Base-by-base conservation (phyloP, 208 protist genomes). In the Porcisia hertigi region DNA sequence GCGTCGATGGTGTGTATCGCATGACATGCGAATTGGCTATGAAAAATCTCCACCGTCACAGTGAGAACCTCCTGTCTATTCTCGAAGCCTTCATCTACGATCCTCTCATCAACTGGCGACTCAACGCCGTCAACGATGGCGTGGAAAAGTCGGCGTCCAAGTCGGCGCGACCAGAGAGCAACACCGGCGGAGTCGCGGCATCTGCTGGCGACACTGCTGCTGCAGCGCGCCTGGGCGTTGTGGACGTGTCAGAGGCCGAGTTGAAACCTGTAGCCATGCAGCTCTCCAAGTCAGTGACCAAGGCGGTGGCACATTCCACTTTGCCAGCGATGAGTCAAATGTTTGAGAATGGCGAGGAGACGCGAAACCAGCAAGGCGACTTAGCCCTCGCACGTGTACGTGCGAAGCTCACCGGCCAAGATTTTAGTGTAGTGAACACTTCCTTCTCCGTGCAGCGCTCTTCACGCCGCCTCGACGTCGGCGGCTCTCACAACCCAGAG, bases 81-180 rank as follows among this genome's bases (percentile, higher is more conserved):
- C 95, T 99, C 9, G 99, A 99, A 86, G 99, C 99, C 0, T 99
- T 99, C 86, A 99, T 99, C 62, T 98, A 99, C 90, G 99, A 99
- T 87, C 99, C 99, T 11, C 92, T 99, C 9, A 99, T 99, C 83
- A 99, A 99, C 85, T 99, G 99, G 99, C 87, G 99, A 23, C 90
- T 99, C 16, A 92, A 94, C 67, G 86, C 52, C 20, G 76, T 52
- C 14, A 76, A 66, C 39, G 76, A 84, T 23, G 59, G 60, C 39
- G 75, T 59, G 0, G 75, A 80, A 39, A 79, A 58, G 70, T 79
- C 75, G 20, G 66, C 53, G 12, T 65, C 72, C 12, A 86, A 75
- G 70, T 73, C 78, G 18, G 72, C 59, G 18, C 80, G 70, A 18
- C 65, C 43, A 9, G 74, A 80, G 34, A 72, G 53, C 62, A 80